Evolutionary conservation across 2,329 filamentous ascomycete genomes (phyloP), one percentile per base, ranked within the genome.

Genomic region (Xylariales sp.): DNA sequence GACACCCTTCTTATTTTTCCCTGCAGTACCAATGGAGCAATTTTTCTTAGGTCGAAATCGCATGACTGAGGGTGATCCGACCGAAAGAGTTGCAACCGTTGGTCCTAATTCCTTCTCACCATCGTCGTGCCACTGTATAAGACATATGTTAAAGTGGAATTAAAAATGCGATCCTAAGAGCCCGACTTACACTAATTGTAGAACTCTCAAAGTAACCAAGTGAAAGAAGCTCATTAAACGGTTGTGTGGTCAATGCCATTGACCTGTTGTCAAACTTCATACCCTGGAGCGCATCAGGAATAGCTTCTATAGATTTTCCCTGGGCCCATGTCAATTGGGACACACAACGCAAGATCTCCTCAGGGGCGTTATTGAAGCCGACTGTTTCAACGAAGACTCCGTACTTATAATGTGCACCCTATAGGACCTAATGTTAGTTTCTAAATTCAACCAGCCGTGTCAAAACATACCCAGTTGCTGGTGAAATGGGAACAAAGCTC

Each of bases 321-420:
- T 70, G 70, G 4, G 72, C 74, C 76, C 77, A 82, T 17, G 69
- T 71, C 32, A 83, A 48, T 4, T 74, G 65, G 5, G 69, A 65
- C 0, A 80, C 63, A 0, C 70, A 66, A 30, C 66, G 60, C 5
- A 72, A 61, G 2, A 85, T 65, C 0, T 65, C 57, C 2, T 56
- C 40, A 0, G 72, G 73, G 0, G 76, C 70, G 5, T 67, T 59
- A 2, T 58, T 48, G 41, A 81, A 81, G 1, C 64, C 57, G n/a
- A 55, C 61, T 4, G 66, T 74, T 5, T 68, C 59, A 3, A 77
- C 72, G 2, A 67, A 62, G 2, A 81, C 78, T 24, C 77, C 69
- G 49, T 80, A 85, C 38, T 85, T 84, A 55, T 85, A 86, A 0
- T 72, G 71, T 42, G 80, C 80, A 2, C 81, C 81, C 65, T 72